Percentiles rank a stretch among this genome's conserved stretches.
Evolutionary conservation across 257 asterid genomes (phyloP).

Genomic region (Craterostigma plantagineum): DNA sequence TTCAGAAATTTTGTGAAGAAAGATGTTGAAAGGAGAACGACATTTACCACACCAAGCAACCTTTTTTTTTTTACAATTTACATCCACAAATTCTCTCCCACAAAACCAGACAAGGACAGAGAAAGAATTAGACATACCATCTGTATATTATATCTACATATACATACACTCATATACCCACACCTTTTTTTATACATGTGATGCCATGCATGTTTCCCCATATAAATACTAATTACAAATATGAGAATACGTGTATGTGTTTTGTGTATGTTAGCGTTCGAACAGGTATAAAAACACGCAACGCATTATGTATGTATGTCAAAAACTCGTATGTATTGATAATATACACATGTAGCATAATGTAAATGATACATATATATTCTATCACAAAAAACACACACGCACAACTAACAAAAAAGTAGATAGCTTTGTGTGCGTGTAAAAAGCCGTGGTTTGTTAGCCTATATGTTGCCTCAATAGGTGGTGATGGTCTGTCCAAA

Average conservation of each 20-base stretch:
- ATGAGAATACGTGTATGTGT: too few species aligned
- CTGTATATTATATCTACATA: background rate
- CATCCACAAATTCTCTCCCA: conserved; percentile 1
- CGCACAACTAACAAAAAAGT: conserved; percentile 1
- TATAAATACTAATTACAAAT: too few species aligned
- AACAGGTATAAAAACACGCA: too few species aligned
- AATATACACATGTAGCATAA: background rate
- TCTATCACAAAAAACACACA: background rate
- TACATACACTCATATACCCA: background rate
- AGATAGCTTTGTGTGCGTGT: conserved; percentile 8
- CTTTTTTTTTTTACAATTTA: conserved; percentile 8
- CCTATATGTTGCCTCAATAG: conserved; percentile 67
- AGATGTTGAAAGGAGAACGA: conserved; percentile 46
- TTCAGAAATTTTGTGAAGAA: conserved; percentile 13
- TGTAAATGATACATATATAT: background rate
- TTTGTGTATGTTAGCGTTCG: too few species aligned
- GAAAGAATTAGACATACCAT: conserved; percentile 2
- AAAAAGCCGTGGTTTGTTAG: conserved; percentile 23
- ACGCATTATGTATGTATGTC: too few species aligned
- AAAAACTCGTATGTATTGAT: background rate
- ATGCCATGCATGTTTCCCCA: too few species aligned
- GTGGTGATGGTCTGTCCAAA: conserved; percentile 62
- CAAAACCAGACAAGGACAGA: conserved; percentile 2
- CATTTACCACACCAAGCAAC: conserved; percentile 42
- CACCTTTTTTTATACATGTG: too few species aligned